Conservation (phyloP, 768 basidiomycete species). For the Lanmaoa rubissima region DNA sequence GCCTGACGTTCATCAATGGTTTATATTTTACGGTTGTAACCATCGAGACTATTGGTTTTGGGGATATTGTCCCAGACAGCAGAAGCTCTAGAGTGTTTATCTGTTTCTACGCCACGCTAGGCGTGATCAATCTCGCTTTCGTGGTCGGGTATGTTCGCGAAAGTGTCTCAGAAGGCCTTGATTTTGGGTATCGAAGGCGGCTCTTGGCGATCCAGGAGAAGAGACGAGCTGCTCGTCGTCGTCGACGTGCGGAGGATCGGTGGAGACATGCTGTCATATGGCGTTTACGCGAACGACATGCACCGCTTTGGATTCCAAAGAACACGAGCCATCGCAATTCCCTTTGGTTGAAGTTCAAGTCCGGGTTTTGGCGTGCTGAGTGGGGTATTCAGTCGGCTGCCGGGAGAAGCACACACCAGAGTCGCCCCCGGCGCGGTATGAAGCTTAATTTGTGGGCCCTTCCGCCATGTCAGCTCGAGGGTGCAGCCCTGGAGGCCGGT, state of each 20-base stretch:
- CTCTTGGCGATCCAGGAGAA: conserved; percentile 44
- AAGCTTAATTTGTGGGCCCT: conserved; percentile 65
- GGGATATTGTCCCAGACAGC: conserved; percentile 62
- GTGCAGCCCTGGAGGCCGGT: conserved; percentile 67
- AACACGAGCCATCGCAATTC: conserved; percentile 5
- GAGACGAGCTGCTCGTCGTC: conserved; percentile 42
- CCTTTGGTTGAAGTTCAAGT: conserved; percentile 10
- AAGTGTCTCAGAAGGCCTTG: conserved; percentile 68
- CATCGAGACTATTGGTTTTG: conserved; percentile 74
- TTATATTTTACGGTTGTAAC: conserved; percentile 77
- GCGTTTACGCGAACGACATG: conserved; percentile 50
- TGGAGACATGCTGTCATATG: conserved; percentile 66
- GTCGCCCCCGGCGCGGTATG: conserved; percentile 41
- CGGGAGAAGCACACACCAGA: conserved; percentile 5
- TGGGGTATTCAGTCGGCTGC: conserved; percentile 11
- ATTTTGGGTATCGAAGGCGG: conserved; percentile 61
- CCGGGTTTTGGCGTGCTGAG: conserved; percentile 2
- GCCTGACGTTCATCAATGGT: conserved; percentile 64
- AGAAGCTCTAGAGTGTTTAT: conserved; percentile 57
- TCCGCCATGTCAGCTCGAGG: conserved; percentile 51
- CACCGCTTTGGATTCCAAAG: conserved; percentile 55
- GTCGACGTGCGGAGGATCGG: conserved; percentile 46
- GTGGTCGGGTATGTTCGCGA: conserved; percentile 66
- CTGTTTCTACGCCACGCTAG: conserved; percentile 55
- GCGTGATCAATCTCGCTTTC: conserved; percentile 63